These are phyloP conservation scores for Paracoccidioides brasiliensis DNA, from an alignment of 2,329 filamentous ascomycete genomes.

Conservation along the genomic window DNA sequence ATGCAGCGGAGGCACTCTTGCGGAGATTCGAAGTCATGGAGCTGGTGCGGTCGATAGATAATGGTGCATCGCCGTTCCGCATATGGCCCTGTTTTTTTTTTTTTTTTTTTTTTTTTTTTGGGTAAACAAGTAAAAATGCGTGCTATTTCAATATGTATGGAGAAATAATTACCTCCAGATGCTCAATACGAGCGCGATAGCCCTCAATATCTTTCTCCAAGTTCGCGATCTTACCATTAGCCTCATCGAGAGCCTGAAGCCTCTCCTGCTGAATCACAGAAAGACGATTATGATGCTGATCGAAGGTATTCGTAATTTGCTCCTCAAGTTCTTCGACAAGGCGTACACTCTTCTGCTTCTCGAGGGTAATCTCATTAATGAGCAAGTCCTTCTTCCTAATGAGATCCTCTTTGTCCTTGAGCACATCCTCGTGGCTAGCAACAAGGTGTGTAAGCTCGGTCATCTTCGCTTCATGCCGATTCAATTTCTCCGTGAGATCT, in stretches of 20 bases:
- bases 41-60: constrained; percentile 40
- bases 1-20: constrained; percentile 71
- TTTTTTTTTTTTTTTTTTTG: neutral
- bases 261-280: constrained; percentile 69
- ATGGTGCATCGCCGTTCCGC: constrained; percentile 26
- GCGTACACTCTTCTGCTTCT: constrained; percentile 82
- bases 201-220: constrained; percentile 56
- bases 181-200: constrained; percentile 42
- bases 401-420: constrained; percentile 31
- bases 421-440: constrained; percentile 34
- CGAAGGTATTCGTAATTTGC: constrained; percentile 87
- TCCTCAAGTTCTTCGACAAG: constrained; percentile 94
- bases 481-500: constrained; percentile 27
- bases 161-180: constrained; percentile 54
- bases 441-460: constrained; percentile 41
- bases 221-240: constrained; percentile 48
- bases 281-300: constrained; percentile 84
- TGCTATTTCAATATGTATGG: neutral
- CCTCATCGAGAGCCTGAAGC: constrained; percentile 64
- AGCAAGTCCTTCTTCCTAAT: constrained; percentile 35
- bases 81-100: constrained; percentile 24
- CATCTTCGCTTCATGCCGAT: constrained; percentile 40
- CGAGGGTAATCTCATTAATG: constrained; percentile 40
- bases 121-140: neutral
- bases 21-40: constrained; percentile 58